These are phyloP conservation scores for Panaeolus cyanescens DNA, from an alignment of 768 basidiomycete species.

Conservation along the genomic window DNA sequence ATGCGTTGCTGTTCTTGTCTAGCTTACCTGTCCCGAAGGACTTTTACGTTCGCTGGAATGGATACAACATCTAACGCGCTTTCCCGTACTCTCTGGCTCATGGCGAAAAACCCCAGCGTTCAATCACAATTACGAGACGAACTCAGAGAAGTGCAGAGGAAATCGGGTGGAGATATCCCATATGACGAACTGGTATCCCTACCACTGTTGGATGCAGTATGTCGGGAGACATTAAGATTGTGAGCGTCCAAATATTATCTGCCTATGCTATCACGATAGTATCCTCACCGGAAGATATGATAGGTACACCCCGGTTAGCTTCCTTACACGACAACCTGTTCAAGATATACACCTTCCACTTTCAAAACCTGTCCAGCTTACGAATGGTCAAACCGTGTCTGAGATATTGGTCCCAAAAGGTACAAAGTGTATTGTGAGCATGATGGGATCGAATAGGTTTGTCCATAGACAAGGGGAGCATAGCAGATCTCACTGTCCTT, in stretches of 20 bases:
- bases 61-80: constrained; percentile 31
- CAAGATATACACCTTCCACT: constrained; percentile 40
- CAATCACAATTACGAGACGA: constrained; percentile 32
- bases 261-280: no score
- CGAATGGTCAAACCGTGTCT: constrained; percentile 32
- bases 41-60: constrained; percentile 28
- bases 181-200: constrained; percentile 31
- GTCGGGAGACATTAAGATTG: constrained; percentile 34
- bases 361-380: constrained; percentile 39
- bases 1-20: neutral
- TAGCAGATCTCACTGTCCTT: neutral
- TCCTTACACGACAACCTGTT: neutral
- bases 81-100: constrained; percentile 25
- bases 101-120: constrained; percentile 27
- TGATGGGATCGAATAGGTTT: constrained; percentile 32
- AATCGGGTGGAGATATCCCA: constrained; percentile 22
- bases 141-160: constrained; percentile 23
- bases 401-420: constrained; percentile 43
- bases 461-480: neutral
- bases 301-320: neutral
- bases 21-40: constrained; percentile 8
- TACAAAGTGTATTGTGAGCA: constrained; percentile 39
- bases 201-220: constrained; percentile 35
- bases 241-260: constrained; percentile 1
- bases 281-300: no score